phyloP scores from a whole-genome alignment of 768 basidiomycete genomes.

The Leccinum barrowsii region DNA sequence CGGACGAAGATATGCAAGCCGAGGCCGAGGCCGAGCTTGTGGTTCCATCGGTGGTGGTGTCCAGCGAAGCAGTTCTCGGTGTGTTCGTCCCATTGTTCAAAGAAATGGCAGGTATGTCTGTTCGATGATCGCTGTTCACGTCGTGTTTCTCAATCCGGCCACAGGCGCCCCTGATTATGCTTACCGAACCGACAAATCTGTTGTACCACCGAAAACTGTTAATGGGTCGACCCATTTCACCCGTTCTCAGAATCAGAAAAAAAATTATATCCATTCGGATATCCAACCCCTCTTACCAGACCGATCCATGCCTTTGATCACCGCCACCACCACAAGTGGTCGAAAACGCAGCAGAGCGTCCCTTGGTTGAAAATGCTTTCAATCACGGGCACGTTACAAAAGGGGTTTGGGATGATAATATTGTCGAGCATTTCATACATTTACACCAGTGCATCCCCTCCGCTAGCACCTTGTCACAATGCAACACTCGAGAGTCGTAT shows the following conservation, averaged over 20 bases:
- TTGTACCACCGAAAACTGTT: constrained; percentile 7
- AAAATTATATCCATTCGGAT: constrained; percentile 19
- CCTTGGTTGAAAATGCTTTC: constrained; percentile 21
- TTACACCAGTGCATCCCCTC: constrained; percentile 25
- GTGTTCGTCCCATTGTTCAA: constrained; percentile 64
- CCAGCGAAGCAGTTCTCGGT: constrained; percentile 55
- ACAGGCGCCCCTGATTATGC: constrained; percentile 25
- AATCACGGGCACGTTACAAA: constrained; percentile 12
- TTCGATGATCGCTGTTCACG: not conserved
- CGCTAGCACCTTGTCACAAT: constrained; percentile 26
- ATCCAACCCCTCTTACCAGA: constrained; percentile 9
- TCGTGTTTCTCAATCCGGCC: constrained; percentile 3
- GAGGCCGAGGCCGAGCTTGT: constrained; percentile 22
- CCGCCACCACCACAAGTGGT: constrained; percentile 22
- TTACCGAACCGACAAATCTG: constrained; percentile 13
- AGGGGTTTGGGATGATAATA: constrained; percentile 18
- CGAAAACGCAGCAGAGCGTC: constrained; percentile 34
- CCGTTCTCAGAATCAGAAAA: constrained; percentile 23
- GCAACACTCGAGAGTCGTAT: constrained; percentile 18
- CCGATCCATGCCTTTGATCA: constrained; percentile 9
- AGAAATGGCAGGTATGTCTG: constrained; percentile 39
- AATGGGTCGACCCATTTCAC: constrained; percentile 16
- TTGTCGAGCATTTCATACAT: constrained; percentile 27
- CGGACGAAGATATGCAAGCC: constrained; percentile 44
- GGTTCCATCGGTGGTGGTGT: constrained; percentile 29